Percentiles rank a stretch among this genome's conserved stretches.
Evolutionary conservation across 257 asterid genomes (phyloP).

Genomic region (Paulownia fortunei): DNA sequence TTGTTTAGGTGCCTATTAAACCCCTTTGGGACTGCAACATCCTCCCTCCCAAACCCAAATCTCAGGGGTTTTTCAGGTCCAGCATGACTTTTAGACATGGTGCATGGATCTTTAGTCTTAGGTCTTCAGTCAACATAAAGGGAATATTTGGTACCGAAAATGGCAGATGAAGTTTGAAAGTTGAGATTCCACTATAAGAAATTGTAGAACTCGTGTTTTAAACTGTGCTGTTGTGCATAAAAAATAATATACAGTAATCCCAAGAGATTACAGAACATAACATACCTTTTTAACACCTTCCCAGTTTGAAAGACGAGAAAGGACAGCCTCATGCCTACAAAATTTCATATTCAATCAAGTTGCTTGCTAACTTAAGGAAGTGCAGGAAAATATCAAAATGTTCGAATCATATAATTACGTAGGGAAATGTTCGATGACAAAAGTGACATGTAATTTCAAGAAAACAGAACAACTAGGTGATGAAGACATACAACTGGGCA

Average conservation of each 20-base stretch:
- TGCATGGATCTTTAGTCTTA: neutral
- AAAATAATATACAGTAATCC: neutral
- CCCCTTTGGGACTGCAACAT: neutral
- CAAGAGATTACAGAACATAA: slow-evolving; percentile 19
- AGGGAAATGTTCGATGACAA: neutral
- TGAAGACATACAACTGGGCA: slow-evolving; percentile 61
- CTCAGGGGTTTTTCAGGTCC: neutral
- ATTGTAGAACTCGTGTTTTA: neutral
- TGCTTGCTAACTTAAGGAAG: slow-evolving; percentile 20
- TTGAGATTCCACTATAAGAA: neutral
- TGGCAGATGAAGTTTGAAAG: neutral
- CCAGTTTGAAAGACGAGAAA: slow-evolving; percentile 89
- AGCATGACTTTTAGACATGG: neutral
- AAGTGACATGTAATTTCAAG: slow-evolving; percentile 15
- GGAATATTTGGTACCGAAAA: neutral
- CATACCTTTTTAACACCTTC: slow-evolving; percentile 83
- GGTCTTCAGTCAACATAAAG: slow-evolving; percentile 2
- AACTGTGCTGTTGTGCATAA: neutral
- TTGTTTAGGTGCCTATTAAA: neutral
- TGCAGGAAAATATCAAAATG: slow-evolving; percentile 20
- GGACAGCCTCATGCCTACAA: slow-evolving; percentile 73
- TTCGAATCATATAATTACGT: neutral
- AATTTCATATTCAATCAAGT: slow-evolving; percentile 32
- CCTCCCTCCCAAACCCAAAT: neutral
- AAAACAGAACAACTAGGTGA: slow-evolving; percentile 20